A percentile compares a stretch with the other conserved stretches of the same genome.
phyloP scores from a whole-genome alignment of 495 filamentous ascomycete species.

The Hypoxylon perforatum region DNA sequence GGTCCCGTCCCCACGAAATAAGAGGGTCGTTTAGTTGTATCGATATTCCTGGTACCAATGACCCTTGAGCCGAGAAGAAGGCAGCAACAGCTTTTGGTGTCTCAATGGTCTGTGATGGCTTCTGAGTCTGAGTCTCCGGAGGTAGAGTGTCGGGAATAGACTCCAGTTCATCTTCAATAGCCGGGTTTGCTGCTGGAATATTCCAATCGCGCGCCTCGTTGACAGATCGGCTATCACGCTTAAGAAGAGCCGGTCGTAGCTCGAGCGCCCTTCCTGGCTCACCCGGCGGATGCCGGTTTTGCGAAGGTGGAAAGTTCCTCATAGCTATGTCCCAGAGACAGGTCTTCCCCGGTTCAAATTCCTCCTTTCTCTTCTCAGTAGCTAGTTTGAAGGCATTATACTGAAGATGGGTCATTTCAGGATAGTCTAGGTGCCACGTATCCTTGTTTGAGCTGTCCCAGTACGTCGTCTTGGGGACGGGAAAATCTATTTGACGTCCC shows the following conservation, averaged over 20 bases:
- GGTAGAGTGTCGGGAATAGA: conserved; percentile 34
- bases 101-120: conserved; percentile 24
- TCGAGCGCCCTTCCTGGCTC: conserved; percentile 21
- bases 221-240: conserved; percentile 25
- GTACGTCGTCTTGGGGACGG: conserved; percentile 59
- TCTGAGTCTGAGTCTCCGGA: conserved; percentile 18
- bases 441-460: conserved; percentile 60
- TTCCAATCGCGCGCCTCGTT: conserved; percentile 14
- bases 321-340: conserved; percentile 59
- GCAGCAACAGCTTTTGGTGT: conserved; percentile 42
- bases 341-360: conserved; percentile 56
- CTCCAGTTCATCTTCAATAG: conserved; percentile 30
- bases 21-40: conserved; percentile 71
- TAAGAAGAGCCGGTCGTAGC: conserved; percentile 29
- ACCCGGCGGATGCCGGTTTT: conserved; percentile 7
- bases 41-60: conserved; percentile 62
- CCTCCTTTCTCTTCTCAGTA: conserved; percentile 55
- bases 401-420: conserved; percentile 64
- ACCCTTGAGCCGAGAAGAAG: conserved; percentile 56
- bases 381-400: conserved; percentile 56
- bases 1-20: conserved; percentile 79
- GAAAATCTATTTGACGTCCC: conserved; percentile 61
- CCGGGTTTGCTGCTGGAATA: conserved; percentile 4
- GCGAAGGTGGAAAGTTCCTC: conserved; percentile 58
- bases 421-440: conserved; percentile 64